Evolutionary conservation across 192 early-diverging fungal genomes (phyloP), one percentile per base, ranked within the genome.

Genomic region (Spizellomyces sp.): DNA sequence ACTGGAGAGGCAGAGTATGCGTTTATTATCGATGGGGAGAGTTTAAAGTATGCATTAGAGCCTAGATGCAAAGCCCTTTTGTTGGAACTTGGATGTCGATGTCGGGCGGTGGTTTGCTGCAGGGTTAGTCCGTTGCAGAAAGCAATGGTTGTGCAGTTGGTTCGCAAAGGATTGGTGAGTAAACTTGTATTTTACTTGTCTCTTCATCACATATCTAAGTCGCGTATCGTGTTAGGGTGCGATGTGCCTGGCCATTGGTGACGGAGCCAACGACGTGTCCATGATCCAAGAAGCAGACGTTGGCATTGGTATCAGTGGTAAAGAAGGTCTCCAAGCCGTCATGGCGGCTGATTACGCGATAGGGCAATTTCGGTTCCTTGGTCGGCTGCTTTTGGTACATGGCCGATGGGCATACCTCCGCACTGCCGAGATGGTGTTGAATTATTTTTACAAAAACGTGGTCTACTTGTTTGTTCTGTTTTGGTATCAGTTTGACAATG

Each of bases 361-460:
- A 45, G 90, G 84, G 0, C 95, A 96, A 70, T 99, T 99, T 81
- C 83, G 93, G 21, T 98, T 94, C 75, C 84, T 99, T 54, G 75
- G 80, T 15, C 92, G 90, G 69, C 80, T 99, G 46, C 77, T 99
- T 45, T 83, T 98, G 19, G 95, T 99, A 10, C 96, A 98, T 71
- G 96, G 96, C 15, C 84, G 90, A 64, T 98, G 90, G 89, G 89
- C 89, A 58, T 98, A 98, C 77, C 80, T 91, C 73, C 86, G 95
- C 44, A 95, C 94, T 36, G 80, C 93, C 17, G 92, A 96, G 73
- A 89, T 96, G 85, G 92, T 95, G 14, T 84, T 97, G 66, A 93
- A 88, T 69, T 97, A 94, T 75, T 98, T 97, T 77, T 97, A 95
- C 87, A 99, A 99, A 76, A 96, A 98, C 77, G 88, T 96, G 0